Base-by-base conservation (phyloP, 176 grass and related monocot genomes). In the Carex parvula region DNA sequence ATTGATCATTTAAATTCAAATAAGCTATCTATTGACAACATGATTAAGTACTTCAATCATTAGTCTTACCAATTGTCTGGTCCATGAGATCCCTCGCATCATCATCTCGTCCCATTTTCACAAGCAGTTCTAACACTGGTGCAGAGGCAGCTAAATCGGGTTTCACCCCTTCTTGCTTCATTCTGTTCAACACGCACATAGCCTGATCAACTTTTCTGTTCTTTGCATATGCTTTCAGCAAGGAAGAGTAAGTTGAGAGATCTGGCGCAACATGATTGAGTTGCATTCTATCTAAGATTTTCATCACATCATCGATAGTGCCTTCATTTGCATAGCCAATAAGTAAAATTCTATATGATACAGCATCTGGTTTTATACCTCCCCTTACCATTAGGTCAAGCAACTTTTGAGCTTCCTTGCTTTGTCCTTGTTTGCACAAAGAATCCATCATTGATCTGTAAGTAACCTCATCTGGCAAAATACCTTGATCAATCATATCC, bases 401-500 rank as follows among this genome's bases (percentile, higher is more conserved):
- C 1, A 80, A 10, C 30, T 64, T 48, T 21, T 74, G n/a, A 61
- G 73, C 72, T 17, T 73, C 72, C 33, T 80, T 57, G 17, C 8
- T 86, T 79, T 79, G 55, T 8, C 68, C 83, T 29, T 41, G 37
- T 32, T 21, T 78, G 53, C 70, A 61, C 13, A 54, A 9, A n/a
- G n/a, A 33, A 86, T 80, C 20, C 11, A 86, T 86, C 14, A 80
- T 30, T 13, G 61, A 17, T 16, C 46, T 1, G 3, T 42, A 86
- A 18, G 20, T 85, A 26, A 46, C 77, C 5, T 60, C 14, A 86
- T 86, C 11, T 15, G 77, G 72, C 44, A 22, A 21, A 26, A 62
- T 6, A 2, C 35, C 48, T 15, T 64, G 37, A 79, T 17, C 32
- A 15, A 66, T 55, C 17, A 59, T 37, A 29, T 86, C 72, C 52